phyloP scores from a whole-genome alignment of 2,329 filamentous ascomycete species.

The Berkeleyomyces basicola region DNA sequence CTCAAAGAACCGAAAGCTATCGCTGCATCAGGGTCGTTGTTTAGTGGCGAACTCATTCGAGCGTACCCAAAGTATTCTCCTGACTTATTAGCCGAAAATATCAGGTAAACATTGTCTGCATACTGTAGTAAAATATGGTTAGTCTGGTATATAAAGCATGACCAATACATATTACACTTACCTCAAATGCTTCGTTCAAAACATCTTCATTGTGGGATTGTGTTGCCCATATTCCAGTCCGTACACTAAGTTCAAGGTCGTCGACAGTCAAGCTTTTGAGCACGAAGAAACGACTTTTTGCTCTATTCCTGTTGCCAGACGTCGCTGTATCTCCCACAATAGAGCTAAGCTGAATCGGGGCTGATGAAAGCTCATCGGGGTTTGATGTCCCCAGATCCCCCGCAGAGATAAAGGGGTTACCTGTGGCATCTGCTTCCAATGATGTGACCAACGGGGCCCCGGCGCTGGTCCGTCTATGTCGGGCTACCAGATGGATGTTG shows the following conservation, averaged over 20 bases:
- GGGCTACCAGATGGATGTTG: constrained; percentile 69
- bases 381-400: neutral
- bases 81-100: constrained; percentile 95
- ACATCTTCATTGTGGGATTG: constrained; percentile 82
- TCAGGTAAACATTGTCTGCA: constrained; percentile 70
- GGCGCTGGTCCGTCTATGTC: constrained; percentile 44
- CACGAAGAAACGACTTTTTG: constrained; percentile 57
- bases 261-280: constrained; percentile 85
- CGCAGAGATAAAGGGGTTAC: neutral
- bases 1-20: constrained; percentile 52
- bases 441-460: neutral
- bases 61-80: constrained; percentile 95
- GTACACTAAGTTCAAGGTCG: constrained; percentile 76
- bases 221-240: constrained; percentile 81
- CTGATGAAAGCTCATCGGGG: neutral
- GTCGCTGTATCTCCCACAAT: neutral
- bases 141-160: neutral
- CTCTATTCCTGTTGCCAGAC: neutral
- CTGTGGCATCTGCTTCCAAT: neutral
- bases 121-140: constrained; percentile 30
- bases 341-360: neutral
- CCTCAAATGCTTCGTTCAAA: constrained; percentile 70
- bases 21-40: constrained; percentile 53
- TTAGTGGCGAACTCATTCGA: constrained; percentile 72
- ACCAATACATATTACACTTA: constrained; percentile 23